Conservation (phyloP, 108 stramenopile genomes). For the Fistulifera pelliculosa region DNA sequence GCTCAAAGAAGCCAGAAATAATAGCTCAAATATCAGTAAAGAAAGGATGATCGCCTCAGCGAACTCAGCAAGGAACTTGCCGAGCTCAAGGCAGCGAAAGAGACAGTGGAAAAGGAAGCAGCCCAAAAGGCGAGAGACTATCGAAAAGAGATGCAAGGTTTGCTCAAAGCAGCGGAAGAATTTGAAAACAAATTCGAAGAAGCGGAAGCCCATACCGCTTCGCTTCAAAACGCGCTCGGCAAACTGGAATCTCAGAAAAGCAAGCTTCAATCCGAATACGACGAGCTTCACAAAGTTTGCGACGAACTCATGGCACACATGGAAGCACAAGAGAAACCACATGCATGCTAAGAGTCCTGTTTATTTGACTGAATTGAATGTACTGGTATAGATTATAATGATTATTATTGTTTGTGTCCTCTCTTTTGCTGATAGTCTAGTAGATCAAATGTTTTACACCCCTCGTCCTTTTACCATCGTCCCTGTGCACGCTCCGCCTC, state of each 20-base stretch:
- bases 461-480: too few species aligned
- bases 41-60: constrained; percentile 22
- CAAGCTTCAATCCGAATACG: constrained; percentile 13
- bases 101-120: constrained; percentile 19
- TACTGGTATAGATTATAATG: too few species aligned
- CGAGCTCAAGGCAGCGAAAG: constrained; percentile 29
- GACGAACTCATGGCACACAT: constrained; percentile 50
- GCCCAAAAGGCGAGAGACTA: constrained; percentile 18
- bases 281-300: constrained; percentile 41
- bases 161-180: constrained; percentile 17
- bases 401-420: too few species aligned
- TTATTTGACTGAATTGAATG: too few species aligned
- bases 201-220: constrained; percentile 15
- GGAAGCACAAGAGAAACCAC: constrained; percentile 15
- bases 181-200: constrained; percentile 21
- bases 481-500: too few species aligned
- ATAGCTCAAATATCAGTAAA: constrained; percentile 11
- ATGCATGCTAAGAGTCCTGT: too few species aligned
- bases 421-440: too few species aligned
- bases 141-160: constrained; percentile 17
- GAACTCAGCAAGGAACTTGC: constrained; percentile 30
- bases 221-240: constrained; percentile 21
- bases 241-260: constrained; percentile 22
- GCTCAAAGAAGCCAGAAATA: constrained; percentile 18
- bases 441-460: too few species aligned